A percentile compares a stretch with the other conserved stretches of the same genome.
Conservation (phyloP, 129 eudicot species). For the Mikania micrantha region DNA sequence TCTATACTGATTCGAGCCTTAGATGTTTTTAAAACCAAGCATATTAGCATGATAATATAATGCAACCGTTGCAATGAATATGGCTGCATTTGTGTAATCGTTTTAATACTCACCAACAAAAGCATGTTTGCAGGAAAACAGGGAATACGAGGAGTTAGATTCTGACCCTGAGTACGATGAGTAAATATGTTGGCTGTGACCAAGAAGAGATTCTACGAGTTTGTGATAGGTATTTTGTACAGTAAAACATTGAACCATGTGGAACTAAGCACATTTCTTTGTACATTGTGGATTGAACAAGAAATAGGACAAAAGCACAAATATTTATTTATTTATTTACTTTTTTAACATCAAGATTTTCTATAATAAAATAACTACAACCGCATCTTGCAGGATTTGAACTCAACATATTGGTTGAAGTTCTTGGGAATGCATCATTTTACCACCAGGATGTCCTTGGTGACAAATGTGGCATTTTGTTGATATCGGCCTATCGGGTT, state of each 20-base stretch:
- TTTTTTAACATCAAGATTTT: too few relatives aligned
- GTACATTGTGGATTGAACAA: conserved; percentile 14
- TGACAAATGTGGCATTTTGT: conserved; percentile 12
- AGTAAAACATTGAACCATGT: conserved; percentile 7
- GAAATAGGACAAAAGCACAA: not conserved
- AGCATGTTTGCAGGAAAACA: conserved; percentile 54
- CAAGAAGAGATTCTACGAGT: not conserved
- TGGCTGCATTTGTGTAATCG: not conserved
- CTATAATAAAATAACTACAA: too few relatives aligned
- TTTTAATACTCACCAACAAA: not conserved
- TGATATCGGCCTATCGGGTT: not conserved
- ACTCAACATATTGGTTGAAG: too few relatives aligned
- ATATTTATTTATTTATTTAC: too few relatives aligned
- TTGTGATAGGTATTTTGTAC: conserved; percentile 1
- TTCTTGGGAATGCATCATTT: too few relatives aligned
- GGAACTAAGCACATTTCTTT: not conserved
- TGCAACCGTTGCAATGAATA: not conserved
- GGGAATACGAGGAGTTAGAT: conserved; percentile 41
- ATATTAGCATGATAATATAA: not conserved
- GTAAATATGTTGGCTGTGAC: conserved; percentile 9
- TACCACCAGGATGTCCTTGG: too few relatives aligned
- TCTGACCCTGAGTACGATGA: conserved; percentile 58
- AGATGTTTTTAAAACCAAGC: too few relatives aligned
- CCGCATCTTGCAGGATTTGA: too few relatives aligned
- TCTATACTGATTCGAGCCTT: too few relatives aligned